Percentiles rank a stretch among this genome's conserved stretches.
These are phyloP conservation scores for Lecanosticta acicola DNA, from an alignment of 2,329 filamentous ascomycete genomes.

Conservation along the genomic window DNA sequence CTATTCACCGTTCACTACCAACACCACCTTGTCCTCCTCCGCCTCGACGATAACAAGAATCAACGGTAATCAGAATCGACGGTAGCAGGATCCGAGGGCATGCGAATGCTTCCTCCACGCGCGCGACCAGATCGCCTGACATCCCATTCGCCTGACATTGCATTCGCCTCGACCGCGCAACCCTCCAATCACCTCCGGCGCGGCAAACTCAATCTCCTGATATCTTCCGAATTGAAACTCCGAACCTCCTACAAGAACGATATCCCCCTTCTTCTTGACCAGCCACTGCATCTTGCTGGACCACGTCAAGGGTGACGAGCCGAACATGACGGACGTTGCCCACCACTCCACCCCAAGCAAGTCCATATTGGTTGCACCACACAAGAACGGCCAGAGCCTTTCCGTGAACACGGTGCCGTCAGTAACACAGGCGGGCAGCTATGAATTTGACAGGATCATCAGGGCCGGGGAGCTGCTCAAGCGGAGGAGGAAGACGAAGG, in stretches of 20 bases:
- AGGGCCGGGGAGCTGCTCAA: conserved; percentile 84
- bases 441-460: conserved; percentile 89
- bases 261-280: too few relatives aligned
- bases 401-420: conserved; percentile 67
- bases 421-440: conserved; percentile 91
- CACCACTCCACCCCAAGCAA: conserved; percentile 5
- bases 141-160: too few relatives aligned
- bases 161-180: not conserved
- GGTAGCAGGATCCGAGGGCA: too few relatives aligned
- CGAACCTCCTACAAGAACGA: too few relatives aligned
- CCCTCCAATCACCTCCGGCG: not conserved
- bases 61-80: too few relatives aligned
- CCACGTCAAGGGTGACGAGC: too few relatives aligned
- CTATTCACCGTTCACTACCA: too few relatives aligned
- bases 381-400: conserved; percentile 27
- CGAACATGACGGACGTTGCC: conserved; percentile 24
- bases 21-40: too few relatives aligned
- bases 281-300: too few relatives aligned
- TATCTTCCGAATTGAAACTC: not conserved
- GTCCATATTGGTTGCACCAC: conserved; percentile 5
- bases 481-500: conserved; percentile 90
- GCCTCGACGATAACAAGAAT: too few relatives aligned
- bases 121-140: not conserved
- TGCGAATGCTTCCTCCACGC: too few relatives aligned
- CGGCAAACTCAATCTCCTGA: conserved; percentile 4